Percentiles rank a stretch among this genome's conserved stretches.
These are phyloP conservation scores for Salvia rosmarinus DNA, from an alignment of 257 asterid species.

Conservation along the genomic window DNA sequence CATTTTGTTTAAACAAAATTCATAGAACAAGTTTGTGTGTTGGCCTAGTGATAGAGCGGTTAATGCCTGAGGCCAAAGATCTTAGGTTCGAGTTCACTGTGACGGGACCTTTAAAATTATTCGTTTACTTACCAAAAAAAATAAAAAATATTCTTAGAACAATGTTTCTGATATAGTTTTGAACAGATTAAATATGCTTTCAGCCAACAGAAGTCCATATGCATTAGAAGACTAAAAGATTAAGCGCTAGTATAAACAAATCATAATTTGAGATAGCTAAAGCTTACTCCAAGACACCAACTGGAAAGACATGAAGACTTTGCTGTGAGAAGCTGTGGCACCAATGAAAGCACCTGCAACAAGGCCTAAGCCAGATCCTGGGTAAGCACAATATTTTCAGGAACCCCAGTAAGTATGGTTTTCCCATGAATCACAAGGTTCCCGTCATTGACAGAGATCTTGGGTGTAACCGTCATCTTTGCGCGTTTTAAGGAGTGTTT, in stretches of 20 bases:
- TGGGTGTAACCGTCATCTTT: slow-evolving; percentile 86
- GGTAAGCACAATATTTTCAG: slow-evolving; percentile 79
- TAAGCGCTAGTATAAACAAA: not conserved
- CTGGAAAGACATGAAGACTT: slow-evolving; percentile 85
- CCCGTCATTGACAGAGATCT: slow-evolving; percentile 67
- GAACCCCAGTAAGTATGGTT: slow-evolving; percentile 79
- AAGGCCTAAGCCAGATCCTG: slow-evolving; percentile 76
- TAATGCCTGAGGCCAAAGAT: too few species aligned
- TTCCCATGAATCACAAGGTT: slow-evolving; percentile 91
- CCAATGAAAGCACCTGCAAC: slow-evolving; percentile 88
- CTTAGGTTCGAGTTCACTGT: too few species aligned
- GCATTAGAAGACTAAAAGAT: not conserved
- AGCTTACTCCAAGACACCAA: slow-evolving; percentile 82
- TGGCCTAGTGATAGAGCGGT: too few species aligned
- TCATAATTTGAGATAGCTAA: too few species aligned
- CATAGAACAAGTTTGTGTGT: too few species aligned
- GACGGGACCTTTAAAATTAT: too few species aligned
- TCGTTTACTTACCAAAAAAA: too few species aligned
- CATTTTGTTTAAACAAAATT: not conserved
- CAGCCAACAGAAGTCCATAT: not conserved
- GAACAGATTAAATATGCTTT: not conserved
- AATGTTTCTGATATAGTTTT: not conserved
- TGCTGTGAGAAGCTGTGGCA: slow-evolving; percentile 73
- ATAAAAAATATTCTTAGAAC: too few species aligned
- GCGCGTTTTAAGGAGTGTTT: slow-evolving; percentile 31